A percentile compares a stretch with the other conserved stretches of the same genome.
These are phyloP conservation scores for Mortierella alpina DNA, from an alignment of 192 early-diverging fungal genomes.

Conservation along the genomic window DNA sequence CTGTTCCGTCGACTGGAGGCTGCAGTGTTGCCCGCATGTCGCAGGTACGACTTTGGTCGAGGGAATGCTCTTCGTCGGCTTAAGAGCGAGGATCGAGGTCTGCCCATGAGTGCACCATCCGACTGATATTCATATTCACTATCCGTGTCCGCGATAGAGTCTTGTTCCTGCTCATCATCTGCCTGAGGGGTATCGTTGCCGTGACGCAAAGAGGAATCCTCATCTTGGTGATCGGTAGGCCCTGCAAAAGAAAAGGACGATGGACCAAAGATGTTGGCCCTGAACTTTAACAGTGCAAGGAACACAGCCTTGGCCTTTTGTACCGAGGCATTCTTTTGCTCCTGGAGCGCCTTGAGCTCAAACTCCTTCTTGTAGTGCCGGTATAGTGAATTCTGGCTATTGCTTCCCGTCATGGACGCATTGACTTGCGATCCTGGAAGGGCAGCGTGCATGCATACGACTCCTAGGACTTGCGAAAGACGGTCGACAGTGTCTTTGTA, in stretches of 20 bases:
- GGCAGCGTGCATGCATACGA: slow-evolving; percentile 5
- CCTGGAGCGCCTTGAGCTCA: slow-evolving; percentile 18
- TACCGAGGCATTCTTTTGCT: neutral
- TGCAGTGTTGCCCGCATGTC: neutral
- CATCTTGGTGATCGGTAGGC: neutral
- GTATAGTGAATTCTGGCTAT: slow-evolving; percentile 13
- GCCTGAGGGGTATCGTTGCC: neutral
- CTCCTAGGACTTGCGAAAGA: slow-evolving; percentile 1
- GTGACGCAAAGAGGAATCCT: neutral
- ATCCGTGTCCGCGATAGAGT: neutral
- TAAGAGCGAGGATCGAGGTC: no score
- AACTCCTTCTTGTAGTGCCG: slow-evolving; percentile 24
- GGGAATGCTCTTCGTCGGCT: no score
- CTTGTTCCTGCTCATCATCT: neutral
- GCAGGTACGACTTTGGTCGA: no score
- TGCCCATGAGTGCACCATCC: slow-evolving; percentile 2
- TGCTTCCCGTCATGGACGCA: neutral
- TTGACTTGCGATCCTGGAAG: neutral
- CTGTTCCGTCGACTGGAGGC: neutral
- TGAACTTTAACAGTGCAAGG: slow-evolving; percentile 2
- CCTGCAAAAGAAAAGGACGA: neutral
- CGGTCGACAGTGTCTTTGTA: slow-evolving; percentile 1
- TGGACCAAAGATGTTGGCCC: slow-evolving; percentile 14
- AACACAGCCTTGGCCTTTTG: slow-evolving; percentile 9
- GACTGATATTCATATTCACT: slow-evolving; percentile 15